A percentile compares a stretch with the other conserved stretches of the same genome.
Evolutionary conservation across 345 rosid genomes (phyloP).

Genomic region (Populus nigra): DNA sequence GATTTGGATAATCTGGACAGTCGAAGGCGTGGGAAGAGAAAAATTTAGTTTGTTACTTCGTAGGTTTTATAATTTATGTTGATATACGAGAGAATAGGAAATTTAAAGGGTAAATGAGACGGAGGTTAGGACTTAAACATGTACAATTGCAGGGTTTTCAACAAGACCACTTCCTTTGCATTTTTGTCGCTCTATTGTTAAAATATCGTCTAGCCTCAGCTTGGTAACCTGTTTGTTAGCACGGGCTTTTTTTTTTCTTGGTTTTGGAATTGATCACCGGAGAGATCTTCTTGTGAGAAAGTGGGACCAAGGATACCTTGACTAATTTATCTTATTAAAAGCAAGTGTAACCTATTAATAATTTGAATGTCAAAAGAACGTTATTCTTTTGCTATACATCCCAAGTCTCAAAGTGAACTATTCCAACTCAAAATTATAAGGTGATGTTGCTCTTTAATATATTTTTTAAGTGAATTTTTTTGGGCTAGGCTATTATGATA

Average conservation of each 20-base stretch:
- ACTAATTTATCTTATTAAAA: too few species aligned
- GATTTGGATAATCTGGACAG: conserved; percentile 27
- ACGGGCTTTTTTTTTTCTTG: neutral
- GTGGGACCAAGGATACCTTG: too few species aligned
- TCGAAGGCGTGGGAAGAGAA: conserved; percentile 27
- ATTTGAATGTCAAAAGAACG: too few species aligned
- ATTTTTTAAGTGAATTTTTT: too few species aligned
- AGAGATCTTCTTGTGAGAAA: too few species aligned
- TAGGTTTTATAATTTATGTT: conserved; percentile 3
- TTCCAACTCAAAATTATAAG: too few species aligned
- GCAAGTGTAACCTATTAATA: too few species aligned
- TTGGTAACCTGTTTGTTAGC: neutral
- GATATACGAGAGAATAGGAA: neutral
- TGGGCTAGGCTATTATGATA: too few species aligned
- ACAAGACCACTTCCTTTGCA: neutral
- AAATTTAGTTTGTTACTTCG: conserved; percentile 11
- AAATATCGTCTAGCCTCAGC: neutral
- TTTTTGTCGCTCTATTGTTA: neutral
- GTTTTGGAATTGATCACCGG: too few species aligned
- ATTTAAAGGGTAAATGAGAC: neutral
- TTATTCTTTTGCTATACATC: too few species aligned
- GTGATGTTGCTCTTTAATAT: too few species aligned
- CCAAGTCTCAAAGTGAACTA: too few species aligned
- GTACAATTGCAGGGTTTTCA: neutral
- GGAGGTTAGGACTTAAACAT: neutral